Percentiles rank a stretch among this genome's conserved stretches.
Conservation (phyloP, 169 alveolate genomes). For the Perkinsus marinus region DNA sequence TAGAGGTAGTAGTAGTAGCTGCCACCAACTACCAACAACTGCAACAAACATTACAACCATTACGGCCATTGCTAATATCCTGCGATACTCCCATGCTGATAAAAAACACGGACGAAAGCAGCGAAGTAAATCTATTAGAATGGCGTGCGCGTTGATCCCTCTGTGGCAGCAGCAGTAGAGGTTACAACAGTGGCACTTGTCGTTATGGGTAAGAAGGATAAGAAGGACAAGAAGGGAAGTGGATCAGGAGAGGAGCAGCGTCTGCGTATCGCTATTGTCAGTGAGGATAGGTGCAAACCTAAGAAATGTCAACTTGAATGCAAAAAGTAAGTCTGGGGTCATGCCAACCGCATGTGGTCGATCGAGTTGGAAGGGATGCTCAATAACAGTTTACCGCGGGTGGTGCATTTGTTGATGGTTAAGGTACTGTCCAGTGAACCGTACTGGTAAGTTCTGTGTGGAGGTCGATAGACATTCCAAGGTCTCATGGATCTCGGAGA, state of each 20-base stretch:
- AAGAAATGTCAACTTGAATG: constrained; percentile 85
- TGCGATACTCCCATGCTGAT: no score
- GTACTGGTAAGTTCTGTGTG: constrained; percentile 90
- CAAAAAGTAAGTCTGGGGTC: constrained; percentile 35
- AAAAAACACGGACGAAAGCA: no score
- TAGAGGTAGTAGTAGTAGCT: background rate
- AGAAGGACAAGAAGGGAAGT: constrained; percentile 29
- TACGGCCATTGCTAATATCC: background rate
- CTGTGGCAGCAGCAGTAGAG: no score
- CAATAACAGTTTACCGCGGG: no score
- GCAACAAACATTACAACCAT: background rate
- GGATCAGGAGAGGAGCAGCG: constrained; percentile 67
- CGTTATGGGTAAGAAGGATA: constrained; percentile 14
- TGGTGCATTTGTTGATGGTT: no score
- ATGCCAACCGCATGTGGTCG: no score
- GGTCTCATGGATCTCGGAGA: constrained; percentile 87
- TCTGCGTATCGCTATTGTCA: constrained; percentile 92
- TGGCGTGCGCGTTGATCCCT: background rate
- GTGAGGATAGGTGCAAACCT: constrained; percentile 94
- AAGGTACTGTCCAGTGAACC: constrained; percentile 68
- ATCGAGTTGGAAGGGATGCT: no score
- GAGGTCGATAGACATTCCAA: constrained; percentile 85
- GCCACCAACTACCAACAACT: background rate
- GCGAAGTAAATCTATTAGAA: background rate
- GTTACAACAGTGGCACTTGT: background rate